A percentile compares a stretch with the other conserved stretches of the same genome.
Conservation (phyloP, 805 yeast genomes). For the Metschnikowia continentalis region DNA sequence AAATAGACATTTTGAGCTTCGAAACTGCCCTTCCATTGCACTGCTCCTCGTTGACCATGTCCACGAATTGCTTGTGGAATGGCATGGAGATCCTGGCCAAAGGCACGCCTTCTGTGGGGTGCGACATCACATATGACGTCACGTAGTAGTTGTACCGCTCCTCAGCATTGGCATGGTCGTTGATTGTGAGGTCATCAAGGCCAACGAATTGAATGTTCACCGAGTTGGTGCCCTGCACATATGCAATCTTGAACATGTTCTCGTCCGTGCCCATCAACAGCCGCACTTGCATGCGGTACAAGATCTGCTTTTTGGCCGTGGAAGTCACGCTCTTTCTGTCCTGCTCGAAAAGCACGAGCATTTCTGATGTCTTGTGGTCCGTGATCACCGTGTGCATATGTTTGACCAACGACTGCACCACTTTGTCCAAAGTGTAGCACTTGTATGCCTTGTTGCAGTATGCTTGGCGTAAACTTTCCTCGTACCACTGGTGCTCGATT, state of each 20-base stretch:
- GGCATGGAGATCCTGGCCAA: constrained; percentile 75
- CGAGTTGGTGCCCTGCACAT: constrained; percentile 46
- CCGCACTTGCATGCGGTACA: constrained; percentile 86
- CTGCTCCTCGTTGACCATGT: constrained; percentile 51
- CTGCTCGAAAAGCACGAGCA: constrained; percentile 73
- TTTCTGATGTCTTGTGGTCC: constrained; percentile 76
- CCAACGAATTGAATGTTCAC: constrained; percentile 80
- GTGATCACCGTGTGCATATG: constrained; percentile 82
- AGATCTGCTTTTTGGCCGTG: constrained; percentile 80
- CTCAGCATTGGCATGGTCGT: constrained; percentile 63
- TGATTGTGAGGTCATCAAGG: constrained; percentile 79
- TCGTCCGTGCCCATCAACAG: constrained; percentile 76
- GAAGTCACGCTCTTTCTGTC: constrained; percentile 66
- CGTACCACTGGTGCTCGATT: constrained; percentile 90
- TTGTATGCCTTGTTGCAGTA: constrained; percentile 91
- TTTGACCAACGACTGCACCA: constrained; percentile 65
- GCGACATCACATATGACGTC: constrained; percentile 88
- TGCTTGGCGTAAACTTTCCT: constrained; percentile 92
- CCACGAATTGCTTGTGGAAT: constrained; percentile 58
- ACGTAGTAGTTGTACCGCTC: constrained; percentile 91
- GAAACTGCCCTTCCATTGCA: constrained; percentile 65
- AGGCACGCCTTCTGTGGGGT: constrained; percentile 94
- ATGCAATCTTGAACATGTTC: constrained; percentile 85
- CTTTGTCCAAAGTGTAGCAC: constrained; percentile 89
- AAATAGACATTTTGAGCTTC: constrained; percentile 71